Base-by-base conservation (phyloP, 345 rosid species). In the Gossypium thurberi region DNA sequence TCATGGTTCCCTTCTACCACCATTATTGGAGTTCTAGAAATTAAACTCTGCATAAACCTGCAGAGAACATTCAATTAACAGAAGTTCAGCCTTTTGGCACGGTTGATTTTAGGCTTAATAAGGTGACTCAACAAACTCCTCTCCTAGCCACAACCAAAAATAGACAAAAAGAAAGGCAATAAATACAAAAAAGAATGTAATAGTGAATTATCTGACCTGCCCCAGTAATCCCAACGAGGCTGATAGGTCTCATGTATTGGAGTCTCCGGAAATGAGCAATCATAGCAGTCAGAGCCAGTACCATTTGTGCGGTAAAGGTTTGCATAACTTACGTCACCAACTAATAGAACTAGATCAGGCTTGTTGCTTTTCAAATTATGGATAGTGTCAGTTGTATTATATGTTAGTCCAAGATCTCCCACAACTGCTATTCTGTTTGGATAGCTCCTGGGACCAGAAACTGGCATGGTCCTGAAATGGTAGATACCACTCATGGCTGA, bases 151-250 rank as follows among this genome's bases (percentile, higher is more conserved):
- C 17, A 65, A 44, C 10, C 51, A 25, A 48, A 47, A 65, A 44
- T 8, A 44, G 51, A 10, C 7, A 20, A 10, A 37, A 65, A n/a
- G 3, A 43, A 53, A 46, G 23, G 47, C 43, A 44, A 14, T 25
- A 44, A 47, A 14, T 3, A 67, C 57, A 18, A 67, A 47, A 50
- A 48, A 33, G 10, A n/a, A 26, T 25, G 60, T n/a, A 51, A 69
- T 2, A 51, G 17, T 50, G 60, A 23, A 66, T 13, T 23, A 66
- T 46, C 70, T 74, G 25, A 90, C 98, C 98, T 94, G 81, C 98
- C 98, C 98, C 97, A 94, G 74, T 82, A 92, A 78, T 92, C 98
- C 98, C 98, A 94, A 10, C 96, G 94, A 82, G 98, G 98, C 81
- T 94, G 98, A 81, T 92, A 92, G 7, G 85, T 86, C 77, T 89